Evolutionary conservation across 495 filamentous ascomycete genomes (phyloP).

Genomic region (Usnea hakonensis): DNA sequence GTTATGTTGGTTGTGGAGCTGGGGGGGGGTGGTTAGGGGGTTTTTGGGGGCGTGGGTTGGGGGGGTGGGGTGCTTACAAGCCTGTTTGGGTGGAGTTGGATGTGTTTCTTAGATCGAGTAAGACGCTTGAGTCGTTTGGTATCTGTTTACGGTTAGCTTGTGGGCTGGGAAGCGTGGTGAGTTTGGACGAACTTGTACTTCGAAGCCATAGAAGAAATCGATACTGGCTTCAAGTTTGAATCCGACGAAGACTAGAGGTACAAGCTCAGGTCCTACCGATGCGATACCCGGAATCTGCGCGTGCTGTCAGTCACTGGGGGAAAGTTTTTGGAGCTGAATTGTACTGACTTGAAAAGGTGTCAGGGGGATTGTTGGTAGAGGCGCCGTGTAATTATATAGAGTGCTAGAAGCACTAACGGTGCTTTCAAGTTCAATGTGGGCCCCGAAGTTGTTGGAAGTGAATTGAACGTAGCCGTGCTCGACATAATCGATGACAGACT

Average conservation of each 20-base stretch:
- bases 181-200: conserved; percentile 22
- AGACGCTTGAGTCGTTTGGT: conserved; percentile 26
- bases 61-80: conserved; percentile 23
- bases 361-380: conserved; percentile 26
- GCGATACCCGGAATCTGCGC: conserved; percentile 27
- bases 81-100: conserved; percentile 23
- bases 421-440: conserved; percentile 29
- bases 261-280: conserved; percentile 26
- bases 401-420: conserved; percentile 13
- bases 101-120: conserved; percentile 22
- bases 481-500: conserved; percentile 20
- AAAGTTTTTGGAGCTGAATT: background rate
- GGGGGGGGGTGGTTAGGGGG: background rate
- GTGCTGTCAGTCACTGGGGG: background rate
- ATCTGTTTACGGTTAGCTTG: conserved; percentile 14
- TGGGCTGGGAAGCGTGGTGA: background rate
- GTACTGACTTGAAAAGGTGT: conserved; percentile 25
- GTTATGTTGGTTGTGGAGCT: conserved; percentile 24
- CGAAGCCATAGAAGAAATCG: conserved; percentile 30
- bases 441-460: conserved; percentile 20
- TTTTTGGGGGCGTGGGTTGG: background rate
- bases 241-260: conserved; percentile 19
- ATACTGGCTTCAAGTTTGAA: conserved; percentile 19
- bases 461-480: conserved; percentile 27
- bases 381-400: conserved; percentile 15